These are phyloP conservation scores for Picea sitchensis DNA, from an alignment of 75 land plant genomes.

Conservation along the genomic window DNA sequence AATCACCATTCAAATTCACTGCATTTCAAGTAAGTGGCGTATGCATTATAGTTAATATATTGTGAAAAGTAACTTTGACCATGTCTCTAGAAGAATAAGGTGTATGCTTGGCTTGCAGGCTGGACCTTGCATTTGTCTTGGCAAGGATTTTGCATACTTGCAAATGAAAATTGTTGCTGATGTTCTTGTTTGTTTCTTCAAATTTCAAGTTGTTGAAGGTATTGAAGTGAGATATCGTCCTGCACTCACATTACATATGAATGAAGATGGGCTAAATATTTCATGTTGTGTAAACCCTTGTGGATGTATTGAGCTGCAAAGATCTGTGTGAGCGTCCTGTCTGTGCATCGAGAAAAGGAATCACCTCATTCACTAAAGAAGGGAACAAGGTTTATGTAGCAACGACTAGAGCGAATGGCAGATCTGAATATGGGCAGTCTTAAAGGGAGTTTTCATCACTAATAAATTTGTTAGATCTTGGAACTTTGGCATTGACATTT, in stretches of 20 bases:
- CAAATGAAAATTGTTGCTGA: constrained; percentile 33
- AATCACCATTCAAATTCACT: constrained; percentile 56
- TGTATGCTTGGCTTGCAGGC: constrained; percentile 12
- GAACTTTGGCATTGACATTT: no score
- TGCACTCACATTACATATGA: constrained; percentile 22
- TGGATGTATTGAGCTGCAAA: no score
- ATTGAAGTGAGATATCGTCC: constrained; percentile 21
- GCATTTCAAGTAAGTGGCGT: constrained; percentile 40
- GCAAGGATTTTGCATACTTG: constrained; percentile 30
- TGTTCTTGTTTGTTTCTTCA: constrained; percentile 16
- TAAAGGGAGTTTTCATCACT: no score
- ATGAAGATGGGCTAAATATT: constrained; percentile 1
- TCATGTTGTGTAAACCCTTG: no score
- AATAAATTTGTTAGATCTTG: no score
- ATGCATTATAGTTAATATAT: neutral
- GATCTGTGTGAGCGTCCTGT: no score
- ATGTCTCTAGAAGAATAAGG: no score
- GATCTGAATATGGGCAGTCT: no score
- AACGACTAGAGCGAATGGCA: no score
- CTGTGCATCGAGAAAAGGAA: no score
- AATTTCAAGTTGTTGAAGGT: constrained; percentile 6
- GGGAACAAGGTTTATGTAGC: no score
- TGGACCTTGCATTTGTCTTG: constrained; percentile 34
- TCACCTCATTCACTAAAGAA: no score
- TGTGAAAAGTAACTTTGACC: neutral